phyloP scores from a whole-genome alignment of 2,329 filamentous ascomycete genomes.

The Achaetomium macrosporum region DNA sequence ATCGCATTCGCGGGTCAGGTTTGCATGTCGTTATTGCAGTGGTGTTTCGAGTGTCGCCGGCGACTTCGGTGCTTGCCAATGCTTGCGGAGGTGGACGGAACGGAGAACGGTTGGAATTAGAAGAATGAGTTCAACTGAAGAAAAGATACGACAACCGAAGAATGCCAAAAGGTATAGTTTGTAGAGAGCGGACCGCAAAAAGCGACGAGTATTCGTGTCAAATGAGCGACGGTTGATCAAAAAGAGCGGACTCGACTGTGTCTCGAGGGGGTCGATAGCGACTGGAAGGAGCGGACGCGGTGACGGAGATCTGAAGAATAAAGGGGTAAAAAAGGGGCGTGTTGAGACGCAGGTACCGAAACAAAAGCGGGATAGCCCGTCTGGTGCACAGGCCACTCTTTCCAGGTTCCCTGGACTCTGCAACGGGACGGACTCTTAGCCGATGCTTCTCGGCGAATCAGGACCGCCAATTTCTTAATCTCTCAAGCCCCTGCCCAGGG shows the following conservation, averaged over 20 bases:
- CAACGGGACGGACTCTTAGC: slow-evolving; percentile 8
- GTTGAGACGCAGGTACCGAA: slow-evolving; percentile 14
- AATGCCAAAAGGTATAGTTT: background rate
- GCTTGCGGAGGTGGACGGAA: too few relatives aligned
- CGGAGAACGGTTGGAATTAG: background rate
- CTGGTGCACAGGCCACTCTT: slow-evolving; percentile 16
- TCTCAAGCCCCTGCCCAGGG: too few relatives aligned
- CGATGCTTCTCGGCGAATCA: background rate
- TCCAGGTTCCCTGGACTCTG: slow-evolving; percentile 15
- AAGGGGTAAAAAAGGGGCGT: slow-evolving; percentile 17
- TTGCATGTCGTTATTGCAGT: slow-evolving; percentile 10
- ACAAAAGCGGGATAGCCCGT: slow-evolving; percentile 18
- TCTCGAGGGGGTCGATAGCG: slow-evolving; percentile 10
- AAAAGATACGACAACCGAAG: background rate
- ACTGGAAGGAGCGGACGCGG: slow-evolving; percentile 7
- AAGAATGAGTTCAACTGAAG: background rate
- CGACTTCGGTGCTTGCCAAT: slow-evolving; percentile 7
- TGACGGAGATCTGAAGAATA: slow-evolving; percentile 1
- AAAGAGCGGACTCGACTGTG: slow-evolving; percentile 16
- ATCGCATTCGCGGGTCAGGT: slow-evolving; percentile 4
- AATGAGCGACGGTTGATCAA: background rate
- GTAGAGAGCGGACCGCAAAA: too few relatives aligned
- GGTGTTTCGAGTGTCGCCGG: slow-evolving; percentile 8
- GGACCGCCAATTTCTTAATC: background rate
- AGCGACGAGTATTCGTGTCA: too few relatives aligned